Evolutionary conservation across 148 eudicot species (phyloP), one percentile per base, ranked within the genome.

Genomic region (Salicornia ramosissima): DNA sequence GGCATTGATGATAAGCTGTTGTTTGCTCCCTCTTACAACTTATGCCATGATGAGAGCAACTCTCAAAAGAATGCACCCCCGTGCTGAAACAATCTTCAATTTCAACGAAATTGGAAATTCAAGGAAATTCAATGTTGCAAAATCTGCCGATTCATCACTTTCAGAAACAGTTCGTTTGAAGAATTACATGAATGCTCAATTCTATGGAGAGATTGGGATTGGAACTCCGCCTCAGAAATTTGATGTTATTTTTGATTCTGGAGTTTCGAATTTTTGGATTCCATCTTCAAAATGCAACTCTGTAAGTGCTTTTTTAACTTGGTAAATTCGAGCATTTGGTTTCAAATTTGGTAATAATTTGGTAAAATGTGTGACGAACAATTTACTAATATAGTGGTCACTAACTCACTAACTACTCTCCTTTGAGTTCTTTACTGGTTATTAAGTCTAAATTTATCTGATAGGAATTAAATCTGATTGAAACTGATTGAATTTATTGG

Each of bases 211-310:
- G 60, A 87, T 92, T 74, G 82, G 86, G 10, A 80, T 92, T 64
- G 96, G 97, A 26, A 63, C 96, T 7, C 97, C 92, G 15, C 84
- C 91, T 2, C 97, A 92, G 83, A 89, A 82, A 12, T 92, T 92
- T 69, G 78, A 85, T 30, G 96, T 92, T 64, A 80, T 92, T 69
- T 92, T 92, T 74, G 96, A 92, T 51, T 87, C 96, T 59, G 86
- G 86, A 49, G 82, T 86, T 77, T 81, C 96, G 4, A 73, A 86
- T 64, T 83, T 92, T 52, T 92, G 96, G 96, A 82, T 87, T 65
- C 97, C 93, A 43, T 92, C 97, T 16, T 77, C 96, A 24, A 83
- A 82, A 71, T 92, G 96, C 79, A 46, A 77, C 64, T 82, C 93
- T 66, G 96, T 89, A 81, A 84, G 97, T 86, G 29, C 46, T 61